A percentile compares a stretch with the other conserved stretches of the same genome.
Evolutionary conservation across 1,284 basidiomycete genomes (phyloP).

Genomic region (Ustilago trichophora): DNA sequence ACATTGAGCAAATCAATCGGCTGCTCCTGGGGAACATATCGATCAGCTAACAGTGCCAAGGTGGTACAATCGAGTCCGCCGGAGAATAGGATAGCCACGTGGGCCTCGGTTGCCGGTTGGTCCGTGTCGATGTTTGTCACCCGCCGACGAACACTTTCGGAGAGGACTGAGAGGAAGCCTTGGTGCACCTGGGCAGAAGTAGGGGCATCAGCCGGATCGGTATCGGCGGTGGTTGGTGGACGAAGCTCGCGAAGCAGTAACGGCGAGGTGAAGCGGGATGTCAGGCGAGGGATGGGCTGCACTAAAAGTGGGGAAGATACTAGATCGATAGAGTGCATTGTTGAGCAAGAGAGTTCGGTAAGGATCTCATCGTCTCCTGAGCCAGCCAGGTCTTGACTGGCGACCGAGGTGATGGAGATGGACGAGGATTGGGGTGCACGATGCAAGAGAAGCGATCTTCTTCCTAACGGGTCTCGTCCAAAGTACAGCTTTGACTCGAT

Average conservation of each 20-base stretch:
- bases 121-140: slow-evolving; percentile 68
- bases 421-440: slow-evolving; percentile 72
- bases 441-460: slow-evolving; percentile 81
- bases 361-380: no score
- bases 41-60: slow-evolving; percentile 79
- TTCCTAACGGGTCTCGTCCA: slow-evolving; percentile 86
- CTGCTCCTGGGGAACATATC: slow-evolving; percentile 69
- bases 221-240: slow-evolving; percentile 10
- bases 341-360: slow-evolving; percentile 74
- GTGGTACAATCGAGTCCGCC: slow-evolving; percentile 94
- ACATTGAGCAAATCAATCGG: slow-evolving; percentile 95
- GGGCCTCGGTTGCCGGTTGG: slow-evolving; percentile 49
- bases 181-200: neutral
- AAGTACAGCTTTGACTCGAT: slow-evolving; percentile 71
- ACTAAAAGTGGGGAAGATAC: neutral
- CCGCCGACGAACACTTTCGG: slow-evolving; percentile 67
- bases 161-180: slow-evolving; percentile 67
- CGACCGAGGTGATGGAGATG: slow-evolving; percentile 75
- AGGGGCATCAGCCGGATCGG: slow-evolving; percentile 7
- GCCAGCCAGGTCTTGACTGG: slow-evolving; percentile 70
- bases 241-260: slow-evolving; percentile 30
- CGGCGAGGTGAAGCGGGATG: slow-evolving; percentile 10
- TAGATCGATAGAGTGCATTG: slow-evolving; percentile 73
- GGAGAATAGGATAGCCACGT: slow-evolving; percentile 89
- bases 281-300: neutral